Percentiles rank a stretch among this genome's conserved stretches.
These are phyloP conservation scores for Albugo laibachii DNA, from an alignment of 352 stramenopile species.

Conservation along the genomic window DNA sequence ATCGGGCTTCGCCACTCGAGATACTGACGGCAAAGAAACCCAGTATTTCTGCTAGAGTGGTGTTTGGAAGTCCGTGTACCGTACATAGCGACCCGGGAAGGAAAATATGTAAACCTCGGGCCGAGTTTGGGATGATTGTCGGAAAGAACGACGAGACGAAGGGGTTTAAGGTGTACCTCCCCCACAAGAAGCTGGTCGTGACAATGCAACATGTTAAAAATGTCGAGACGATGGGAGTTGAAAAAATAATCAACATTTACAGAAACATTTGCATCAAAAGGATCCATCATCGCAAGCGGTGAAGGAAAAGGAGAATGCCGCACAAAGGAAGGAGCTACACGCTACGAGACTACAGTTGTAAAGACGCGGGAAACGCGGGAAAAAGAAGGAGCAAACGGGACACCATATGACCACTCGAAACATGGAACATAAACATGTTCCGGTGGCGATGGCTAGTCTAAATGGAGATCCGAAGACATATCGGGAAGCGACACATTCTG, in stretches of 20 bases:
- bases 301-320: too few species aligned
- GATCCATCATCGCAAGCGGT: too few species aligned
- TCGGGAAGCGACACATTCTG: slow-evolving; percentile 1
- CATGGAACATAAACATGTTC: too few species aligned
- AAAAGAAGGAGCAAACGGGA: too few species aligned
- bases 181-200: not conserved
- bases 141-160: not conserved
- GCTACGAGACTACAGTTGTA: too few species aligned
- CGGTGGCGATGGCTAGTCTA: not conserved
- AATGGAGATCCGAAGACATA: slow-evolving; percentile 8
- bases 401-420: too few species aligned
- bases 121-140: not conserved
- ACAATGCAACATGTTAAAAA: slow-evolving; percentile 1
- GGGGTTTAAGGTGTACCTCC: not conserved
- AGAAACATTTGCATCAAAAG: too few species aligned
- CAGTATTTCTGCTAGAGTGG: not conserved
- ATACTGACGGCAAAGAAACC: not conserved
- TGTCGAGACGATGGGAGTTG: not conserved
- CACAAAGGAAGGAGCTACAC: too few species aligned
- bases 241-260: too few species aligned
- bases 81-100: slow-evolving; percentile 1
- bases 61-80: slow-evolving; percentile 2
- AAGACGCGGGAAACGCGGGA: too few species aligned
- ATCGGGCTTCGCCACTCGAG: slow-evolving; percentile 1
- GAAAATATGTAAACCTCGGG: not conserved